Evolutionary conservation across 306 rosid species (phyloP).

Genomic region (Rosa rugosa): DNA sequence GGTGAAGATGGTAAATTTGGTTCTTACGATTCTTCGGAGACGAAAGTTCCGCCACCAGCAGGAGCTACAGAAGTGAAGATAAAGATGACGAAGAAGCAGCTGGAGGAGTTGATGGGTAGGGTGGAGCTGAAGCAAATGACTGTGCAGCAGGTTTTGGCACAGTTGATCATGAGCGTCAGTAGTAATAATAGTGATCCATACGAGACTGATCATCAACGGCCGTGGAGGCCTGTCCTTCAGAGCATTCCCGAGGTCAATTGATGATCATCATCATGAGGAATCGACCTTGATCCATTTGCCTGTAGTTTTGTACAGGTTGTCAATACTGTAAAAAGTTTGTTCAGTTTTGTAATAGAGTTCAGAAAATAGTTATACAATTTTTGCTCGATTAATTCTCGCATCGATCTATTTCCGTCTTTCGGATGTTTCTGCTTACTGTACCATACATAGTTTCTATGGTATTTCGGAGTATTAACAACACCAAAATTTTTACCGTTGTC

Average conservation of each 20-base stretch:
- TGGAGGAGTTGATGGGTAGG: slow-evolving; percentile 53
- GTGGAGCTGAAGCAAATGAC: slow-evolving; percentile 51
- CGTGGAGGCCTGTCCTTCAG: slow-evolving; percentile 75
- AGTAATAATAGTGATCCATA: slow-evolving; percentile 27
- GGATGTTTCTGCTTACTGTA: too few relatives aligned
- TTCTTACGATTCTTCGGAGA: neutral
- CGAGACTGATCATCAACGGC: slow-evolving; percentile 39
- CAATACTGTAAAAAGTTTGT: neutral
- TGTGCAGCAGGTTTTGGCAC: slow-evolving; percentile 53
- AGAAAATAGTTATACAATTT: neutral
- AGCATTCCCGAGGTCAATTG: slow-evolving; percentile 68
- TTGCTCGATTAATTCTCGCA: neutral
- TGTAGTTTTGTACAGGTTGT: neutral
- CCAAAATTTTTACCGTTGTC: too few relatives aligned
- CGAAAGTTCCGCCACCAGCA: neutral
- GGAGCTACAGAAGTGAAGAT: slow-evolving; percentile 56
- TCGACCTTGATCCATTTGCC: neutral
- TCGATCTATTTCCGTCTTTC: neutral
- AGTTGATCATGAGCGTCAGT: slow-evolving; percentile 32
- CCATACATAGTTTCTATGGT: too few relatives aligned
- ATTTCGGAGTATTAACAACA: too few relatives aligned
- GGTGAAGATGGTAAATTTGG: neutral
- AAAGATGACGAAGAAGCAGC: slow-evolving; percentile 73
- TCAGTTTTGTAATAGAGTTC: neutral
- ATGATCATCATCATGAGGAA: neutral